These are phyloP conservation scores for Microthlaspi erraticum DNA, from an alignment of 345 rosid genomes.

Conservation along the genomic window DNA sequence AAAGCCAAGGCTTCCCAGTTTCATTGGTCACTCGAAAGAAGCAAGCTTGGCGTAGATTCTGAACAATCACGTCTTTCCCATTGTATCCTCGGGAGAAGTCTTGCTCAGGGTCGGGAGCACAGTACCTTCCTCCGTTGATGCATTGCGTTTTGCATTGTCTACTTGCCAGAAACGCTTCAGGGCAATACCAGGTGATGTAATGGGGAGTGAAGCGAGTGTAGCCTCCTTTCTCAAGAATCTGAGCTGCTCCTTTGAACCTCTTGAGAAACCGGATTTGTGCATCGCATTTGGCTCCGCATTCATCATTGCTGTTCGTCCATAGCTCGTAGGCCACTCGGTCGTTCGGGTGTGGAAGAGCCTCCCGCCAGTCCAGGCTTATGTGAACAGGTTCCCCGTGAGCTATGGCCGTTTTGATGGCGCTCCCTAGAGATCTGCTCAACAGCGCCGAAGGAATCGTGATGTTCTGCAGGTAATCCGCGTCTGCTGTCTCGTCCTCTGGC, in stretches of 20 bases:
- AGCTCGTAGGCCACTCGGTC: constrained; percentile 67
- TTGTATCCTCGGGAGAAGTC: constrained; percentile 62
- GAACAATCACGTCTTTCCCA: constrained; percentile 62
- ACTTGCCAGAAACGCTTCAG: constrained; percentile 59
- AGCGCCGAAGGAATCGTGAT: constrained; percentile 97
- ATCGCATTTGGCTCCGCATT: constrained; percentile 64
- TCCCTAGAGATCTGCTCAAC: constrained; percentile 73
- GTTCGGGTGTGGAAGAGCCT: constrained; percentile 64
- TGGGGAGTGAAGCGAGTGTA: constrained; percentile 69
- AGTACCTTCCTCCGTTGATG: constrained; percentile 62
- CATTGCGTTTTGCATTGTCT: constrained; percentile 65
- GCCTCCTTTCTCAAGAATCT: constrained; percentile 63
- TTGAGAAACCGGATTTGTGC: constrained; percentile 58
- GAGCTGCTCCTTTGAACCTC: constrained; percentile 68
- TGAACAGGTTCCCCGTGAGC: constrained; percentile 45
- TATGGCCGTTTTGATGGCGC: constrained; percentile 66
- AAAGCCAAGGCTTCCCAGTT: constrained; percentile 67
- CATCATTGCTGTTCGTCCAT: constrained; percentile 65
- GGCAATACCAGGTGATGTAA: constrained; percentile 67
- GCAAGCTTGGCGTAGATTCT: constrained; percentile 62
- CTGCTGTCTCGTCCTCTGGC: constrained; percentile 69
- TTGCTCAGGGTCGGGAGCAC: constrained; percentile 68
- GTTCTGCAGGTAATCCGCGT: constrained; percentile 80
- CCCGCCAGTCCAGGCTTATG: constrained; percentile 59
- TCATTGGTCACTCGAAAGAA: constrained; percentile 56